A percentile compares a stretch with the other conserved stretches of the same genome.
Evolutionary conservation across 148 eudicot species (phyloP).

Genomic region (Nepenthes gracilis): DNA sequence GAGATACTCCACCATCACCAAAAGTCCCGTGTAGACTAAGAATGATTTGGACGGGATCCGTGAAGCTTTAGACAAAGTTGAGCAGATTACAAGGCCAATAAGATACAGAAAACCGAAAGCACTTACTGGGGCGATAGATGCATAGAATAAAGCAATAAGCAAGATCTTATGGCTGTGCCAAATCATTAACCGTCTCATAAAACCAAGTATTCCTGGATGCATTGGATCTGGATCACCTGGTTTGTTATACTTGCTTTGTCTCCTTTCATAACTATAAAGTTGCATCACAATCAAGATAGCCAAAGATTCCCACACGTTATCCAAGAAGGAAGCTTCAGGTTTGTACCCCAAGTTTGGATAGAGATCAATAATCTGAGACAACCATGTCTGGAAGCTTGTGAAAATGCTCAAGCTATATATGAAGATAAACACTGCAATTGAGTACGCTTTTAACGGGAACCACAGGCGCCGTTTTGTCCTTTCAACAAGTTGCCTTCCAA

Average conservation of each 20-base stretch:
- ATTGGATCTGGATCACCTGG: conserved; percentile 34
- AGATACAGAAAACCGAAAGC: conserved; percentile 79
- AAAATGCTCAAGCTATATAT: conserved; percentile 79
- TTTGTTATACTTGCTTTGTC: conserved; percentile 55
- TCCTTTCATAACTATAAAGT: conserved; percentile 94
- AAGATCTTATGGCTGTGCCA: conserved; percentile 95
- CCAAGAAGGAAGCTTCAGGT: conserved; percentile 52
- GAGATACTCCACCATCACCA: conserved; percentile 65
- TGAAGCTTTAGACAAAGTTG: conserved; percentile 75
- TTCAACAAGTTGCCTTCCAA: conserved; percentile 91
- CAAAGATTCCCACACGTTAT: conserved; percentile 83
- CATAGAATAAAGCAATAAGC: conserved; percentile 69
- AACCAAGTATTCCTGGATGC: conserved; percentile 56
- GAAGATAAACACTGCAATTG: conserved; percentile 63
- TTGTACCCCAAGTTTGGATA: conserved; percentile 55
- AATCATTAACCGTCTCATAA: conserved; percentile 65
- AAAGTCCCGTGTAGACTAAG: conserved; percentile 63
- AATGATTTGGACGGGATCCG: conserved; percentile 78
- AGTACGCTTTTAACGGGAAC: conserved; percentile 83
- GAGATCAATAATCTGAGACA: conserved; percentile 60
- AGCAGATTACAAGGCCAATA: conserved; percentile 63
- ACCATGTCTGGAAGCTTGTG: conserved; percentile 57
- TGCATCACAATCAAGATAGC: conserved; percentile 96
- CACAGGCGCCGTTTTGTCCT: conserved; percentile 78
- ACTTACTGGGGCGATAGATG: conserved; percentile 86